Evolutionary conservation across 805 yeast genomes (phyloP).

Genomic region (Naumovozyma baii): DNA sequence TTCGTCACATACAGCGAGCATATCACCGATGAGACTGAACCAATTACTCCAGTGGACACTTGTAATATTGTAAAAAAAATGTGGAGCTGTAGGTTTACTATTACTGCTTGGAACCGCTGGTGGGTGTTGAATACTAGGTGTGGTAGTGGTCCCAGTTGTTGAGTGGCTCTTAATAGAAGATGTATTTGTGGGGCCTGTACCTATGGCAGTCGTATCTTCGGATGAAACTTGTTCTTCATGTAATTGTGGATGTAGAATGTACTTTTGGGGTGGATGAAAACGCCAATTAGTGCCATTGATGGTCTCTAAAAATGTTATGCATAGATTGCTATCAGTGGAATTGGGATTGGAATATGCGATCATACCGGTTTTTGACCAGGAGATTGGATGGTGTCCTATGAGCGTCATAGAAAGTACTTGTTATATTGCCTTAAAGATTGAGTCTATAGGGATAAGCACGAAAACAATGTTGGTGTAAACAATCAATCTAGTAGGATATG

Average conservation of each 20-base stretch:
- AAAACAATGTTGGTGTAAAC: too few species aligned
- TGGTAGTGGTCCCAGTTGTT: constrained; percentile 5
- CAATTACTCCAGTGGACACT: constrained; percentile 62
- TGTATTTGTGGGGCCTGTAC: neutral
- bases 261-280: constrained; percentile 39
- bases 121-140: neutral
- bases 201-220: constrained; percentile 1
- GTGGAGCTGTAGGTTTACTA: constrained; percentile 10
- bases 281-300: constrained; percentile 73
- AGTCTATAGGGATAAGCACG: too few species aligned
- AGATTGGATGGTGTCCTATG: constrained; percentile 28
- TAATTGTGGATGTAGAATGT: constrained; percentile 26
- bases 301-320: constrained; percentile 61
- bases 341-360: constrained; percentile 54
- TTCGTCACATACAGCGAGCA: constrained; percentile 69
- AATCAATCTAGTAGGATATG: too few species aligned
- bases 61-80: constrained; percentile 31
- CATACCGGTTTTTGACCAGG: constrained; percentile 82
- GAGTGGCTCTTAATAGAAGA: neutral
- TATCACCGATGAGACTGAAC: constrained; percentile 48
- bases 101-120: constrained; percentile 3
- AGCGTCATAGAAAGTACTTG: constrained; percentile 7
- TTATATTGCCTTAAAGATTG: too few species aligned
- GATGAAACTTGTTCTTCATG: constrained; percentile 13
- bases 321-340: constrained; percentile 33